These are phyloP conservation scores for Aspergillus latus DNA, from an alignment of 2,329 filamentous ascomycete species.

Conservation along the genomic window DNA sequence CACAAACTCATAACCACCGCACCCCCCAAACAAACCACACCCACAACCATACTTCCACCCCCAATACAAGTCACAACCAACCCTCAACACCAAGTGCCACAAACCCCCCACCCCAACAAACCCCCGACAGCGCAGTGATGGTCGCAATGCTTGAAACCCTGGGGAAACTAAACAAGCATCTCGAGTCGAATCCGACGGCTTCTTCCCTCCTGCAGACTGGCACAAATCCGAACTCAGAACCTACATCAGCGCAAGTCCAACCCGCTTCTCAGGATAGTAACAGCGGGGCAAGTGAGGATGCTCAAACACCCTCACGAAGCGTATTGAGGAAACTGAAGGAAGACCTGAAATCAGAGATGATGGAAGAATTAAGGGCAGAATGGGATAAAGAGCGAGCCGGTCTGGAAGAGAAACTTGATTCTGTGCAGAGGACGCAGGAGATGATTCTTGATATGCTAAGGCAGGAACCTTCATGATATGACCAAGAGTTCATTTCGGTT, in stretches of 20 bases:
- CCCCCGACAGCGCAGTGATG: conserved; percentile 26
- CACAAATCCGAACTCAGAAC: neutral
- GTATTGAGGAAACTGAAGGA: conserved; percentile 30
- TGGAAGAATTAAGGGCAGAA: conserved; percentile 34
- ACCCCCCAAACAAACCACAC: neutral
- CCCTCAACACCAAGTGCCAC: conserved; percentile 1
- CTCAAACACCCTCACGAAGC: neutral
- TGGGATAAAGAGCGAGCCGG: conserved; percentile 33
- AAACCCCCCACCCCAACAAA: neutral
- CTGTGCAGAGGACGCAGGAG: conserved; percentile 42
- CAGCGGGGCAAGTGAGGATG: neutral
- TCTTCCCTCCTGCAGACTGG: conserved; percentile 20
- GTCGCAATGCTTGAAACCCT: conserved; percentile 38
- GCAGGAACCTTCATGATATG: conserved; percentile 32
- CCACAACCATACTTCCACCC: neutral
- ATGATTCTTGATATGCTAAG: conserved; percentile 44
- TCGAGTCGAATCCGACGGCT: conserved; percentile 28
- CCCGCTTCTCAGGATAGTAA: neutral
- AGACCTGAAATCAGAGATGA: conserved; percentile 36
- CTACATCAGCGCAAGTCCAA: neutral
- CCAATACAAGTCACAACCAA: neutral
- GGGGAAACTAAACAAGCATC: conserved; percentile 38
- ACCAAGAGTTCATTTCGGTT: conserved; percentile 1
- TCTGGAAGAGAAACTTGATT: conserved; percentile 38
- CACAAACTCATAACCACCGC: neutral